Evolutionary conservation across 2,329 filamentous ascomycete genomes (phyloP), one percentile per base, ranked within the genome.

Genomic region (Coleophoma eucalyptorum): DNA sequence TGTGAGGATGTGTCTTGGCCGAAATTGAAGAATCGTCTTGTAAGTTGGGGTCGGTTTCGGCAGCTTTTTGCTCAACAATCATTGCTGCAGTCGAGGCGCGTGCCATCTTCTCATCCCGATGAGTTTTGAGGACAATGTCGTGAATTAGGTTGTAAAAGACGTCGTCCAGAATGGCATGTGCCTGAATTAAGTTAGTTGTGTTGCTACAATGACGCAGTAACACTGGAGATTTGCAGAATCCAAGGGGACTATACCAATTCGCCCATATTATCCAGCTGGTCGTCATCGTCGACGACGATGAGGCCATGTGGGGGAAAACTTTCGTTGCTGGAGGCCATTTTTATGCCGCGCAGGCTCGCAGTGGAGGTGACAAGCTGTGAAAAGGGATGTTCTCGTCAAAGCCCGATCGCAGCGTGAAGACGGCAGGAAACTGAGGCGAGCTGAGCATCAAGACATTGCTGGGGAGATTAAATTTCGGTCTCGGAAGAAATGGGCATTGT

Each of bases 31-130:
- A 34, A 42, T 62, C 59, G 43, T 65, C 60, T 31, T 47, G 19
- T 26, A 52, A 46, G 42, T 50, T 52, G n/a, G 59, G 52, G 40
- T 60, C 55, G 15, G 50, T 53, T 48, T 62, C 49, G 32, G 55
- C 52, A 49, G 64, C 65, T 53, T 60, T 58, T 54, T 85, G 83
- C 68, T 86, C 81, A 62, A 85, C 78, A 44, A 76, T 73, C 58
- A 86, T 84, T 57, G 83, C 77, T 61, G 86, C 78, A 53, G 86
- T 79, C 56, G 80, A 71, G 60, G 83, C 83, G 66, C 86, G 83
- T 48, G 89, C 82, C 56, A 83, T 80, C 73, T 92, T 92, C 71
- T 93, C 89, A 59, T 88, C 80, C 58, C 86, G 86, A 67, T 93
- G 89, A 38, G 83, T 84, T 66, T 88, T 82, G 62, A 90, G 77